Evolutionary conservation across 2,329 filamentous ascomycete genomes (phyloP).

Genomic region (Penicillium sp.): DNA sequence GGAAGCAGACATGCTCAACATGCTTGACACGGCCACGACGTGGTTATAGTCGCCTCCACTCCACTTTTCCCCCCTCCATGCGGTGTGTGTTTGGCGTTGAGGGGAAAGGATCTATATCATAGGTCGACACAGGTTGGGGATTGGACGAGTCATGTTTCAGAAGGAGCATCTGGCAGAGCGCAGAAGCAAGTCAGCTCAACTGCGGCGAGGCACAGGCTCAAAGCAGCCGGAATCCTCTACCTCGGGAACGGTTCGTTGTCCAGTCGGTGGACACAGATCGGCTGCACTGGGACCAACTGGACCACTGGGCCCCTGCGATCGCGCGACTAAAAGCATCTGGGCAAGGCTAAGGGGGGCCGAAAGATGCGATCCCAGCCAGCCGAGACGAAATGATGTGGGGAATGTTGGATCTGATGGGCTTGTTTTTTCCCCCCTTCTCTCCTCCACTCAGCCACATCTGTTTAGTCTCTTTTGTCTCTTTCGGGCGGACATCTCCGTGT

Average conservation of each 20-base stretch:
- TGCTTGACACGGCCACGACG: not conserved
- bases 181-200: slow-evolving; percentile 1
- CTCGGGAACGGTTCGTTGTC: slow-evolving; percentile 19
- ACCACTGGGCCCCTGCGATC: slow-evolving; percentile 20
- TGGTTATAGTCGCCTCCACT: not conserved
- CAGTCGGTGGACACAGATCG: slow-evolving; percentile 30
- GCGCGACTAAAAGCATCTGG: slow-evolving; percentile 21
- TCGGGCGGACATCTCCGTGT: slow-evolving; percentile 24
- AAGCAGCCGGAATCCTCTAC: not conserved
- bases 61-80: not conserved
- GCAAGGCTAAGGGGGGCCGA: slow-evolving; percentile 19
- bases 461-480: not conserved
- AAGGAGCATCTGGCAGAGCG: slow-evolving; percentile 6
- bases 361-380: slow-evolving; percentile 27
- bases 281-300: slow-evolving; percentile 14
- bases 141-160: slow-evolving; percentile 17
- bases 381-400: slow-evolving; percentile 28
- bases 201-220: slow-evolving; percentile 4
- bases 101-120: not conserved
- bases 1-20: not conserved
- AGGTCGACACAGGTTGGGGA: slow-evolving; percentile 1
- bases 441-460: slow-evolving; percentile 15
- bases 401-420: slow-evolving; percentile 18
- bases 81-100: slow-evolving; percentile 11
- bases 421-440: not conserved